A percentile compares a stretch with the other conserved stretches of the same genome.
phyloP scores from a whole-genome alignment of 805 yeast species.

The Saccharomycopsis microspora region DNA sequence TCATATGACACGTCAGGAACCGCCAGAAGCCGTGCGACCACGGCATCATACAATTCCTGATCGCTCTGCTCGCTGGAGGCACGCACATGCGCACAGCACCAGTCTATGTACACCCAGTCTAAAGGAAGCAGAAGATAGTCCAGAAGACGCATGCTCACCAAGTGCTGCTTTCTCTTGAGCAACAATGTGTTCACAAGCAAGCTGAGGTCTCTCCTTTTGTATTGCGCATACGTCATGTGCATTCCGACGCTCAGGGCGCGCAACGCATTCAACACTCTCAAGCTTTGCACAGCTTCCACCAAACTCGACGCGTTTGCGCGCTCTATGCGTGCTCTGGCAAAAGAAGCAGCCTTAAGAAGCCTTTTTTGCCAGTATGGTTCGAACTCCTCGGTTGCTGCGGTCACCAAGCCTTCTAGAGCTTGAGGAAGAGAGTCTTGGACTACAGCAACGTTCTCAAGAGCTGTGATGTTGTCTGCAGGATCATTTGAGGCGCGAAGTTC shows the following conservation, averaged over 20 bases:
- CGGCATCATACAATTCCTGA: slow-evolving; percentile 37
- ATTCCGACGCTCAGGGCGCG: slow-evolving; percentile 57
- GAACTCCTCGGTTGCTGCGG: slow-evolving; percentile 70
- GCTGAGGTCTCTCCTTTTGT: slow-evolving; percentile 34
- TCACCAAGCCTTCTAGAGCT: slow-evolving; percentile 64
- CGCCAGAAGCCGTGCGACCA: slow-evolving; percentile 35
- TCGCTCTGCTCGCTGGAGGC: slow-evolving; percentile 45
- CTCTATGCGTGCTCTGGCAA: slow-evolving; percentile 64
- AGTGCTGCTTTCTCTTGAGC: slow-evolving; percentile 45
- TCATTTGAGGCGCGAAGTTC: slow-evolving; percentile 24
- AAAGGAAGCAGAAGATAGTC: slow-evolving; percentile 35
- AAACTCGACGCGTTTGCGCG: slow-evolving; percentile 49
- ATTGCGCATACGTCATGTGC: slow-evolving; percentile 50
- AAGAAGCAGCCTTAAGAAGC: slow-evolving; percentile 67
- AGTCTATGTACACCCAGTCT: slow-evolving; percentile 50
- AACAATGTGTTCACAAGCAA: slow-evolving; percentile 40
- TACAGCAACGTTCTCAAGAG: slow-evolving; percentile 14
- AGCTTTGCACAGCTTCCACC: slow-evolving; percentile 45
- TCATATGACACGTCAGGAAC: slow-evolving; percentile 41
- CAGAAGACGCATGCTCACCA: slow-evolving; percentile 52
- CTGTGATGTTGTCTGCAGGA: slow-evolving; percentile 15
- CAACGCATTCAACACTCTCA: slow-evolving; percentile 62
- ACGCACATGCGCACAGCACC: slow-evolving; percentile 71
- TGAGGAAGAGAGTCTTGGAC: slow-evolving; percentile 30
- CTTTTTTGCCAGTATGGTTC: slow-evolving; percentile 72